Evolutionary conservation across 2,329 filamentous ascomycete genomes (phyloP), one percentile per base, ranked within the genome.

Genomic region (Nigrospora sphaerica): DNA sequence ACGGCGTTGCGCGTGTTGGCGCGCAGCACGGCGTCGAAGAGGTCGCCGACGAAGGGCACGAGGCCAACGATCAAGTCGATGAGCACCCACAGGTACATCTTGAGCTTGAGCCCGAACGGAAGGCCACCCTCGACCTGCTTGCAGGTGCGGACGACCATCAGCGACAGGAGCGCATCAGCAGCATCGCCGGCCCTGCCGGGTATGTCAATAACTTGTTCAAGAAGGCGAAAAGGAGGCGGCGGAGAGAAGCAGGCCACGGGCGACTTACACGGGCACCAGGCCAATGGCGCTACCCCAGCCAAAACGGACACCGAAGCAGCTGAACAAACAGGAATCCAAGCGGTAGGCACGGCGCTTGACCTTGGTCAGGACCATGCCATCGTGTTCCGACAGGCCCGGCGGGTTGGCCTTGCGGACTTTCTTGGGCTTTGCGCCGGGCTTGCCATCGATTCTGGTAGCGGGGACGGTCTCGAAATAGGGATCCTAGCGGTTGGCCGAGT

Each of bases 211-310:
- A 45, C 62, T 49, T 57, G 47, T 45, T 39, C 12, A 28, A 28
- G 44, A 10, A 19, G 33, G 16, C 32, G 13, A 16, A 14, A 3
- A 23, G 16, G 12, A 36, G n/a, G 47, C 13, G 16, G n/a, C 6
- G 10, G 39, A 45, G 11, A 7, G 11, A 17, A 3, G n/a, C n/a
- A 19, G 13, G 12, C 38, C 16, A 39, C 54, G 46, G 16, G 53
- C 12, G 46, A 77, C 86, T 75, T 76, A 89, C 79, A 80, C 80
- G 56, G 93, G 93, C 46, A 97, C 66, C 9, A 97, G 62, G 13
- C 85, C 93, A 57, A 97, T 88, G 48, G 95, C 78, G 56, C 85
- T 86, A 44, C 87, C 81, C 89, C 90, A 96, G 46, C 93, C 93
- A 61, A 97, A 91, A 48, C 84, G 80, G 49, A 95, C 77, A 38